A percentile compares a stretch with the other conserved stretches of the same genome.
phyloP scores from a whole-genome alignment of 2,329 filamentous ascomycete genomes.

The Xylaria sp. region DNA sequence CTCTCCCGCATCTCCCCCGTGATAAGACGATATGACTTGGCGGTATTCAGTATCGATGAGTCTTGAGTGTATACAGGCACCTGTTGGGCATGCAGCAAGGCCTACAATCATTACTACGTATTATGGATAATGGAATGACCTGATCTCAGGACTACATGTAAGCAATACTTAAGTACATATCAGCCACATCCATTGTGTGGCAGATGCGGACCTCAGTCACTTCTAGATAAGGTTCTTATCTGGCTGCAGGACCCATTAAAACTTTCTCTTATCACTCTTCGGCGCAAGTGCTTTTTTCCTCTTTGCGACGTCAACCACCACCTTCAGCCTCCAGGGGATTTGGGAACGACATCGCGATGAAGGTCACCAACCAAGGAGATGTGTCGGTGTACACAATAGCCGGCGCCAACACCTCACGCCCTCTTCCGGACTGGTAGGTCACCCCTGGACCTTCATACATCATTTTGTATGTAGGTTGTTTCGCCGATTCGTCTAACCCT shows the following conservation, averaged over 20 bases:
- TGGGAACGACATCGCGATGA: constrained; percentile 56
- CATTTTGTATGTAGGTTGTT: constrained; percentile 39
- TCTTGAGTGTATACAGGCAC: too few species aligned
- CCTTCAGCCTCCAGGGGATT: background rate
- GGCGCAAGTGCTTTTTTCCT: constrained; percentile 1
- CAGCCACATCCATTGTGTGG: too few species aligned
- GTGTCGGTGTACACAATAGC: constrained; percentile 95
- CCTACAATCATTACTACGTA: too few species aligned
- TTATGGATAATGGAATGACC: too few species aligned
- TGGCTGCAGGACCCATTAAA: constrained; percentile 9
- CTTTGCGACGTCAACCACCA: constrained; percentile 1
- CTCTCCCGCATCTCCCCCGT: too few species aligned
- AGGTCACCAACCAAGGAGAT: constrained; percentile 78
- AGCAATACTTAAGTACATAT: too few species aligned
- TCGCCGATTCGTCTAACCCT: constrained; percentile 3
- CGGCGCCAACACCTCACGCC: constrained; percentile 82
- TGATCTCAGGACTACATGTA: too few species aligned
- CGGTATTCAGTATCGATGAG: too few species aligned
- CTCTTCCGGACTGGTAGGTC: constrained; percentile 77
- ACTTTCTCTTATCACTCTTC: constrained; percentile 24
- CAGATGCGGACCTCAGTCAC: too few species aligned
- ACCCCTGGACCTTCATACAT: background rate
- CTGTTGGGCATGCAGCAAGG: too few species aligned
- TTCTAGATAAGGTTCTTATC: constrained; percentile 8
- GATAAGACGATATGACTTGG: too few species aligned